Base-by-base conservation (phyloP, 192 early-diverging fungal genomes). In the Backusella tarrabulga region DNA sequence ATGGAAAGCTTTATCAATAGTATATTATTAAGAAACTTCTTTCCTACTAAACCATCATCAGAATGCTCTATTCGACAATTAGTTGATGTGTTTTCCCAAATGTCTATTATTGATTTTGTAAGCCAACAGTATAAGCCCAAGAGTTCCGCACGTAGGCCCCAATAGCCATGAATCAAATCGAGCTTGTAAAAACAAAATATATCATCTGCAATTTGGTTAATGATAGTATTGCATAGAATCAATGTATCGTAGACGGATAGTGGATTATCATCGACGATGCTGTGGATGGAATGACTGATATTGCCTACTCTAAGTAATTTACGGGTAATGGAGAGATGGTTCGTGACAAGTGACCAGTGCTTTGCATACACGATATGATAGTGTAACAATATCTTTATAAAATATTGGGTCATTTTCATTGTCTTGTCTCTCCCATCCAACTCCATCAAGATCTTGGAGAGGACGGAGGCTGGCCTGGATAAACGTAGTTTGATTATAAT, bases 381-480 rank as follows among this genome's bases (percentile, higher is more conserved):
- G 81, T 87, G 91, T 29, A 95, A 81, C 29, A 93, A 76, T 19
- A 93, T 76, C 72, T 96, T 96, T 72, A 89, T 78, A 52, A 86
- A 80, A 78, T 96, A 96, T 79, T 96, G 95, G 40, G 92, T 74
- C 34, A 91, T 76, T 76, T 96, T 96, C 71, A 96, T 84, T 8
- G 87, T 85, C 80, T 96, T 96, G 85, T 96, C 95, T n/a, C 95
- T 87, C 34, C 95, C 95, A 76, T 96, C 95, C 54, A 92, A 89
- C 26, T 92, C 77, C 23, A 87, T 83, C 14, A 94, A 85, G 19
- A 93, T 81, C 70, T 87, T 88, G 21, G 90, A 87, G 32, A 95
- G 79, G 34, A 90, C 77, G 11, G 40, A 56, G 9, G 75, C 12
- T 60, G 21, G 42, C 23, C n/a, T 70, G 3, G 36, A 70, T 9